Percentiles rank a stretch among this genome's conserved stretches.
Conservation (phyloP, 306 rosid genomes). For the Fragaria ananassa region DNA sequence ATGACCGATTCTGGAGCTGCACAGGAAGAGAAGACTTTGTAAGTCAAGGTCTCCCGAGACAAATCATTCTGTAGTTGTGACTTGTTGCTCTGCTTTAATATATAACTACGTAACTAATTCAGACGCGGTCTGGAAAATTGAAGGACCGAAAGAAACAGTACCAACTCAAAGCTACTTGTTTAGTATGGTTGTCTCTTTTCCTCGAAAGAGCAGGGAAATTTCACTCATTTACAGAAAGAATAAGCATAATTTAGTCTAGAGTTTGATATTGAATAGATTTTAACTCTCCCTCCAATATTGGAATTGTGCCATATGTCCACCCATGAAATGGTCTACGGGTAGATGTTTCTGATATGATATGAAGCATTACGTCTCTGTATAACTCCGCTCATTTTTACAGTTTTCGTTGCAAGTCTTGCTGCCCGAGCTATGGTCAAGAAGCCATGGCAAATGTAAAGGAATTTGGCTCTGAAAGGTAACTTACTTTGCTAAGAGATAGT, state of each 20-base stretch:
- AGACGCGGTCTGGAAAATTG: constrained; percentile 1
- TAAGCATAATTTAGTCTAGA: not conserved
- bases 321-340: not conserved
- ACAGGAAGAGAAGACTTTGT: constrained; percentile 22
- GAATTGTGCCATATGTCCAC: not conserved
- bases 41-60: constrained; percentile 29
- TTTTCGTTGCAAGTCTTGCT: too few species aligned
- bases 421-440: not conserved
- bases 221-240: not conserved
- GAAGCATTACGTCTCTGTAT: not conserved
- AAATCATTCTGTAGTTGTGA: constrained; percentile 4
- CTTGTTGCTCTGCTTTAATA: not conserved
- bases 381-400: not conserved
- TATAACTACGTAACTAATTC: not conserved
- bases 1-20: not conserved
- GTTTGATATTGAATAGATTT: not conserved
- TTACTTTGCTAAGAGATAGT: not conserved
- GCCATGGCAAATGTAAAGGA: not conserved
- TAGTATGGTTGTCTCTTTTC: not conserved
- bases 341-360: not conserved
- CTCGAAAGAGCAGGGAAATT: not conserved
- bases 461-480: not conserved
- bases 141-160: not conserved
- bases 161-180: not conserved
- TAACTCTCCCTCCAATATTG: not conserved